A percentile compares a stretch with the other conserved stretches of the same genome.
Evolutionary conservation across 768 basidiomycete species (phyloP).

Genomic region (Agaricus bisporus): DNA sequence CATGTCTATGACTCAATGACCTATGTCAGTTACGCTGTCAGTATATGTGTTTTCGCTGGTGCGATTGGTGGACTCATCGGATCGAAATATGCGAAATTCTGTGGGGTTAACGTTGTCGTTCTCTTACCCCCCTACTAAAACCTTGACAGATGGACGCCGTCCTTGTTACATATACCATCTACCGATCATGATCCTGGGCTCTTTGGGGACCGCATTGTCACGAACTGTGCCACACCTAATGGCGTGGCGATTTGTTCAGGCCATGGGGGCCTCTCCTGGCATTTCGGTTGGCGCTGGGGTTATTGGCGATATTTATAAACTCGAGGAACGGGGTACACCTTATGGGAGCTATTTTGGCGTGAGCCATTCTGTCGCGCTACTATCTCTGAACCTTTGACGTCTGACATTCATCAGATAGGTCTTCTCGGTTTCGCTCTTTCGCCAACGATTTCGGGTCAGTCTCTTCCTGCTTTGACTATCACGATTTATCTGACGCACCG

Average conservation of each 20-base stretch:
- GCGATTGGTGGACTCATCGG: constrained; percentile 27
- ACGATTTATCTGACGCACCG: background rate
- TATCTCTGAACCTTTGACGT: background rate
- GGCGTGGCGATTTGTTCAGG: constrained; percentile 60
- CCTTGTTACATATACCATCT: constrained; percentile 52
- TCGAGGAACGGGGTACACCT: constrained; percentile 55
- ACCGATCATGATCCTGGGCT: constrained; percentile 54
- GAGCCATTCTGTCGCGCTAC: constrained; percentile 4
- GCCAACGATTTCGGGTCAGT: constrained; percentile 47
- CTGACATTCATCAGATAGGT: constrained; percentile 30
- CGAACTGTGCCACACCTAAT: constrained; percentile 41
- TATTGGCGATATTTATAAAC: constrained; percentile 60
- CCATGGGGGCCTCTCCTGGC: constrained; percentile 54
- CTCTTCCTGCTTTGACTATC: background rate
- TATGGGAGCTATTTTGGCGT: constrained; percentile 58
- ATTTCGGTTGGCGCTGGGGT: constrained; percentile 52
- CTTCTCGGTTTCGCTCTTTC: constrained; percentile 59
- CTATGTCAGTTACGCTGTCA: constrained; percentile 25
- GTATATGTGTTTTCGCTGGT: constrained; percentile 26
- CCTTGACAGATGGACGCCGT: constrained; percentile 57
- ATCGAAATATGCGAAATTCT: constrained; percentile 32
- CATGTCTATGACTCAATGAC: background rate
- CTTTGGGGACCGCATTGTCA: constrained; percentile 52
- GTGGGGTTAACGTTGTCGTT: constrained; percentile 15
- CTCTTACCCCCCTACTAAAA: background rate